Evolutionary conservation across 192 early-diverging fungal genomes (phyloP), one percentile per base, ranked within the genome.

Genomic region (Linnemannia hyalina): DNA sequence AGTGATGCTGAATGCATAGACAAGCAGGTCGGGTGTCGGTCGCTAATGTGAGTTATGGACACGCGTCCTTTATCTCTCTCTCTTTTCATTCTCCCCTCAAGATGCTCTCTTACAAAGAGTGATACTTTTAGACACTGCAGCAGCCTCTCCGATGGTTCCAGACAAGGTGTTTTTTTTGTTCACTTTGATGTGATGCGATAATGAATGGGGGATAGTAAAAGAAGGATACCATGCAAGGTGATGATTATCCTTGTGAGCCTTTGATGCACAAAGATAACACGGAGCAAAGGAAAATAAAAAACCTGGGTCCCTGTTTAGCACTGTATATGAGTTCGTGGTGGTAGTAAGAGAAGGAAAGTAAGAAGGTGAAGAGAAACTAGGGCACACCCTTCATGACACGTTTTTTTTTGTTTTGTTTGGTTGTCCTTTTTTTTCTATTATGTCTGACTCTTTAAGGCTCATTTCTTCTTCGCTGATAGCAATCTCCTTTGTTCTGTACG

Each of bases 341-440:
- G n/a, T 55, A 26, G 26, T 26, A 26, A 9, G 7, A 57, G 26
- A 23, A 23, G 55, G 0, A 9, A 26, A 26, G 7, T 26, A 23
- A 23, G 23, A n/a, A 5, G 60, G 2, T 2, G 16, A 49, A 57
- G n/a, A 57, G 60, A 13, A 15, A 32, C 29, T 26, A 32, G 60
- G 11, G 9, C 13, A 23, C 10, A 23, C 10, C n/a, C 4, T 32
- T 23, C 55, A 1, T n/a, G 35, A 6, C 23, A 15, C 29, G 32
- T 9, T 63, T 35, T 75, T 32, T 35, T 35, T 35, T 35, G 0
- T 35, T 35, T 35, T 35, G 35, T 35, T 57, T 36, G 3, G n/a
- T 75, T 47, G 23, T 75, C 60, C 36, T 32, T 74, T 74, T 35
- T 75, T 63, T 41, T 36, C 29, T 38, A 22, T 36, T 60, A 65